Percentiles rank a stretch among this genome's conserved stretches.
Evolutionary conservation across 306 rosid species (phyloP).

Genomic region (Medicago truncatula): DNA sequence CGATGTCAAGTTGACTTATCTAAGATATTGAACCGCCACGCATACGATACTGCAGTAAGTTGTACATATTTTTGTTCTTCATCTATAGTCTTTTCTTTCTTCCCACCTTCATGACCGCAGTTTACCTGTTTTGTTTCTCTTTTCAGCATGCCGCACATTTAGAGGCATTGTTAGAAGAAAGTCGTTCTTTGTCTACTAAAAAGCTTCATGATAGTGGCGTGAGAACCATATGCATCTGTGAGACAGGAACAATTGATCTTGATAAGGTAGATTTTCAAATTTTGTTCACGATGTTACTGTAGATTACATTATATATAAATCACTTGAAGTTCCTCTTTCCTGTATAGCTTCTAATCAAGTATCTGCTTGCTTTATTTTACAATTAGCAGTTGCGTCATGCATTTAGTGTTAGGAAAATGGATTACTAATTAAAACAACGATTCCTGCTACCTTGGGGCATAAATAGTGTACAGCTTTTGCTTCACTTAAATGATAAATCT

Average conservation of each 20-base stretch:
- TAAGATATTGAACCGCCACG: conserved; percentile 71
- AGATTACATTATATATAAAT: conserved; percentile 11
- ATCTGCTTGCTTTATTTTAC: conserved; percentile 11
- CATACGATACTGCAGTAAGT: conserved; percentile 76
- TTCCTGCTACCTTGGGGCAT: too few relatives aligned
- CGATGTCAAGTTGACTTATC: conserved; percentile 87
- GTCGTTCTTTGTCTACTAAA: conserved; percentile 56
- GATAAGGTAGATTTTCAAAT: conserved; percentile 67
- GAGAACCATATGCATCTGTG: conserved; percentile 80
- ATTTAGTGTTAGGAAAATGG: too few relatives aligned
- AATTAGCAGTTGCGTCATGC: too few relatives aligned
- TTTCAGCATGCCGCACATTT: conserved; percentile 72
- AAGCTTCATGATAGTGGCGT: conserved; percentile 81
- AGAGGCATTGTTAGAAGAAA: conserved; percentile 77
- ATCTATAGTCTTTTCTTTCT: conserved; percentile 14
- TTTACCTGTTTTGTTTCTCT: conserved; percentile 21
- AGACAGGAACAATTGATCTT: conserved; percentile 62
- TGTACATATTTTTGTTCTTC: conserved; percentile 32
- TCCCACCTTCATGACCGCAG: conserved; percentile 16
- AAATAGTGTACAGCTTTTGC: background rate
- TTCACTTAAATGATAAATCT: background rate
- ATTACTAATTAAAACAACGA: too few relatives aligned
- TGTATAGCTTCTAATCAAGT: conserved; percentile 11
- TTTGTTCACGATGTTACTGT: conserved; percentile 26
- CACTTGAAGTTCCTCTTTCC: conserved; percentile 22